phyloP scores from a whole-genome alignment of 2,329 filamentous ascomycete species.

The Chrysoporthe puriensis region DNA sequence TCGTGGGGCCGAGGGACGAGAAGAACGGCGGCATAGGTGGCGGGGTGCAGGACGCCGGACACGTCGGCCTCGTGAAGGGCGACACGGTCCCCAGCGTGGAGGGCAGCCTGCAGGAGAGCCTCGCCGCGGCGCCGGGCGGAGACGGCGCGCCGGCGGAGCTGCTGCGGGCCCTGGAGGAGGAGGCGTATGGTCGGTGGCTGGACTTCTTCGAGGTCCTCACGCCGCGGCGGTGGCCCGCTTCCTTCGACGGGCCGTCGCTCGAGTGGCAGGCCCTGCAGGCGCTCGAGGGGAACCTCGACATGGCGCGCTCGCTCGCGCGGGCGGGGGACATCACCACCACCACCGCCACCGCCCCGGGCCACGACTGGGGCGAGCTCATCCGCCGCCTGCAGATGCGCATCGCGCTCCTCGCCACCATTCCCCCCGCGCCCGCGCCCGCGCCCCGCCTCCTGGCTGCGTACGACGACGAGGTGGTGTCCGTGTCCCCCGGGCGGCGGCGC shows the following conservation, averaged over 20 bases:
- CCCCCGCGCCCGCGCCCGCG: constrained; percentile 26
- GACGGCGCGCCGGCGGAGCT: constrained; percentile 17
- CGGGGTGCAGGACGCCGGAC: neutral
- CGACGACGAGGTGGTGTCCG: constrained; percentile 8
- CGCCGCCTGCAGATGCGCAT: constrained; percentile 36
- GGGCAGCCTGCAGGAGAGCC: constrained; percentile 32
- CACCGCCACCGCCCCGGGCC: neutral
- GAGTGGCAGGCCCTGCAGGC: constrained; percentile 38
- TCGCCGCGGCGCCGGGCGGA: constrained; percentile 16
- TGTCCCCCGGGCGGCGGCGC: too few species aligned
- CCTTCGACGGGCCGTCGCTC: constrained; percentile 29
- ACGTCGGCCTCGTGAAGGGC: neutral
- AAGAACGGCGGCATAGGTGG: neutral
- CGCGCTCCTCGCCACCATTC: constrained; percentile 31
- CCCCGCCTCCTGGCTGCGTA: neutral
- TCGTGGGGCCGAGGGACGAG: neutral
- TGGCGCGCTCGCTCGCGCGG: constrained; percentile 21
- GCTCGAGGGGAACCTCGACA: constrained; percentile 43
- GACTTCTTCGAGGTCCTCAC: constrained; percentile 41
- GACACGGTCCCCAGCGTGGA: constrained; percentile 36
- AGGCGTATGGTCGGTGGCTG: constrained; percentile 40
- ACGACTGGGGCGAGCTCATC: constrained; percentile 40
- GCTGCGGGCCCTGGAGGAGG: constrained; percentile 29
- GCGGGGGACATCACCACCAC: neutral
- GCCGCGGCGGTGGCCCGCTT: constrained; percentile 13